Evolutionary conservation across 2,329 filamentous ascomycete species (phyloP).

Genomic region (Aphanoascus verrucosus): DNA sequence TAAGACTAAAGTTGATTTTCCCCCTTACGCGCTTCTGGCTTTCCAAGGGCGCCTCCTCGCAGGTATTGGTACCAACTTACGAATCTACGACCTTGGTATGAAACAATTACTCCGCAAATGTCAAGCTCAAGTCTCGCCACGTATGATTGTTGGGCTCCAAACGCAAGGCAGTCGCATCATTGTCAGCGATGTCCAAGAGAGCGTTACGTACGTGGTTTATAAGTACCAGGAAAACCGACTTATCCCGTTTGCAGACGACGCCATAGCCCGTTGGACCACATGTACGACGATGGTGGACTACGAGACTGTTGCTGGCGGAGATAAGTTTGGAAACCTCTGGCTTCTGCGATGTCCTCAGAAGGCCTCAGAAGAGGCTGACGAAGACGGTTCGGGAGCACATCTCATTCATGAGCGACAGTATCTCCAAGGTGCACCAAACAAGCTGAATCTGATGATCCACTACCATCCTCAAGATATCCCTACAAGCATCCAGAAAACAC

Average conservation of each 20-base stretch:
- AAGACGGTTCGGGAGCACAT: constrained; percentile 80
- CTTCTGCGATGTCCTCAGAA: constrained; percentile 79
- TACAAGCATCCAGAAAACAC: constrained; percentile 78
- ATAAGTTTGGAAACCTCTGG: constrained; percentile 97
- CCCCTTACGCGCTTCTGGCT: constrained; percentile 75
- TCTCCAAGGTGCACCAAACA: constrained; percentile 76
- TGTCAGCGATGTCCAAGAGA: constrained; percentile 85
- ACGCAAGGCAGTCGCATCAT: constrained; percentile 86
- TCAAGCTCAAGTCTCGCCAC: constrained; percentile 65
- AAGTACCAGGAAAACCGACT: constrained; percentile 84
- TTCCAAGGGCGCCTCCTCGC: constrained; percentile 86
- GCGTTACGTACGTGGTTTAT: constrained; percentile 84
- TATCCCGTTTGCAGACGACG: constrained; percentile 88
- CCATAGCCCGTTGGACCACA: constrained; percentile 79
- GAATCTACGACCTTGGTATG: constrained; percentile 88
- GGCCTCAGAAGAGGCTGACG: constrained; percentile 78
- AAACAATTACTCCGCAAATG: constrained; percentile 86
- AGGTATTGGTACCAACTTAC: constrained; percentile 71
- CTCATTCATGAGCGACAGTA: constrained; percentile 85
- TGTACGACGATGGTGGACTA: constrained; percentile 93
- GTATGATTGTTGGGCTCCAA: constrained; percentile 77
- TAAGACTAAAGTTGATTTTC: constrained; percentile 85
- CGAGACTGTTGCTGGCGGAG: constrained; percentile 84
- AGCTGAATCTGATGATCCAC: constrained; percentile 75
- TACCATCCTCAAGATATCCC: constrained; percentile 88